A percentile compares a stretch with the other conserved stretches of the same genome.
phyloP scores from a whole-genome alignment of 768 basidiomycete genomes.

The Hortiboletus campestris region DNA sequence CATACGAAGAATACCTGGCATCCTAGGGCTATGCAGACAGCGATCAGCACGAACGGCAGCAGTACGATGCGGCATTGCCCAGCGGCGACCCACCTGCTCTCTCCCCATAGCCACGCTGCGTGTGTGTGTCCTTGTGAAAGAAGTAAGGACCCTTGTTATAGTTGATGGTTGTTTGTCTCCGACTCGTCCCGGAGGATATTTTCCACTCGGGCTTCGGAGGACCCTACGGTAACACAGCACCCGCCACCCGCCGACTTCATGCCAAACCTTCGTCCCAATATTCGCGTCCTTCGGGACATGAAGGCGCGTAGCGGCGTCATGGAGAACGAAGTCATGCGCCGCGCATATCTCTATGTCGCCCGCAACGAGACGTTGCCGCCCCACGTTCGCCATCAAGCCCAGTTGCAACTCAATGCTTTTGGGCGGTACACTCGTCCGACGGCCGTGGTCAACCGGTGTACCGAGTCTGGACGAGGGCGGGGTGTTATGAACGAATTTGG shows the following conservation, averaged over 20 bases:
- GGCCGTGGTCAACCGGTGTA: slow-evolving; percentile 86
- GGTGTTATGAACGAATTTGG: slow-evolving; percentile 91
- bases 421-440: slow-evolving; percentile 80
- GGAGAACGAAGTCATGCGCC: slow-evolving; percentile 75
- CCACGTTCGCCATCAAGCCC: slow-evolving; percentile 89
- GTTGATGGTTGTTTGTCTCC: slow-evolving; percentile 27
- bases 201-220: background rate
- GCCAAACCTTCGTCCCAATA: slow-evolving; percentile 37
- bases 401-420: slow-evolving; percentile 89
- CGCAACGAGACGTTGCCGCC: slow-evolving; percentile 88
- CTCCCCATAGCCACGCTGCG: slow-evolving; percentile 26
- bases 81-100: slow-evolving; percentile 15
- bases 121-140: background rate
- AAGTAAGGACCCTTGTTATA: background rate
- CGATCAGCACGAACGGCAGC: slow-evolving; percentile 40
- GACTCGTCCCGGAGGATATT: background rate
- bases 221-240: background rate
- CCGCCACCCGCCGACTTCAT: slow-evolving; percentile 3
- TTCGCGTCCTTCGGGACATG: slow-evolving; percentile 69
- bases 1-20: slow-evolving; percentile 61
- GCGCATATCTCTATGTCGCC: slow-evolving; percentile 92
- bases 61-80: too few species aligned
- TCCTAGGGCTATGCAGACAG: slow-evolving; percentile 50
- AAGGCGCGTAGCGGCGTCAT: slow-evolving; percentile 71
- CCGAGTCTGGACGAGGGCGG: slow-evolving; percentile 79